Evolutionary conservation across 768 basidiomycete species (phyloP).

Genomic region (Baorangia bicolor): DNA sequence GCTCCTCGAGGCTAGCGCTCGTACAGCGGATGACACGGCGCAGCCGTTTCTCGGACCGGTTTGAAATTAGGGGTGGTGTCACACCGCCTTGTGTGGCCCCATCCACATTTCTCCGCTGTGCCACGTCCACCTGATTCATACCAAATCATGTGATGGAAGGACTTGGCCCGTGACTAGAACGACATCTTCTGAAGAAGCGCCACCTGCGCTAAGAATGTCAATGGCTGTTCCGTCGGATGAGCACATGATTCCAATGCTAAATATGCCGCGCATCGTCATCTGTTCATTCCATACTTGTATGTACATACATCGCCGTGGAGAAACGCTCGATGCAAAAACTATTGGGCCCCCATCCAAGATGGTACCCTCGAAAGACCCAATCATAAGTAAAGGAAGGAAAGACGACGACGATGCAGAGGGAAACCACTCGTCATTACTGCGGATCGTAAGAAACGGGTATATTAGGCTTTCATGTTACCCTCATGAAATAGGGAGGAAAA

Average conservation of each 20-base stretch:
- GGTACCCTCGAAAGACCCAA: conserved; percentile 1
- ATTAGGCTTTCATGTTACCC: conserved; percentile 26
- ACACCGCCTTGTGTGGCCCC: too few relatives aligned
- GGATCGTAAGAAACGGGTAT: conserved; percentile 26
- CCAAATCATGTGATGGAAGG: too few relatives aligned
- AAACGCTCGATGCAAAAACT: not conserved
- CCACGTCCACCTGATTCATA: too few relatives aligned
- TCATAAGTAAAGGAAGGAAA: not conserved
- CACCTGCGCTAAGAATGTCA: not conserved
- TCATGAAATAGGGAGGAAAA: not conserved
- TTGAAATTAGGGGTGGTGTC: too few relatives aligned
- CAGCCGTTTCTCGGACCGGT: too few relatives aligned
- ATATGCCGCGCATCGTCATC: conserved; percentile 1
- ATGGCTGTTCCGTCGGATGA: not conserved
- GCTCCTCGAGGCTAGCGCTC: too few relatives aligned
- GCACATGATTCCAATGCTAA: not conserved
- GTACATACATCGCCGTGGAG: conserved; percentile 15
- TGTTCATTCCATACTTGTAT: conserved; percentile 15
- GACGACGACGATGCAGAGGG: not conserved
- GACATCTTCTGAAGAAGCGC: not conserved
- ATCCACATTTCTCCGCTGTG: too few relatives aligned
- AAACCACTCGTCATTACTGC: conserved; percentile 17
- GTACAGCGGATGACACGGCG: too few relatives aligned
- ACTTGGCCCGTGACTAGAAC: not conserved
- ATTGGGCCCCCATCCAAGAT: not conserved